Percentiles rank a stretch among this genome's conserved stretches.
Evolutionary conservation across 2,329 filamentous ascomycete species (phyloP).

Genomic region (Phaeosphaeriaceae sp.): DNA sequence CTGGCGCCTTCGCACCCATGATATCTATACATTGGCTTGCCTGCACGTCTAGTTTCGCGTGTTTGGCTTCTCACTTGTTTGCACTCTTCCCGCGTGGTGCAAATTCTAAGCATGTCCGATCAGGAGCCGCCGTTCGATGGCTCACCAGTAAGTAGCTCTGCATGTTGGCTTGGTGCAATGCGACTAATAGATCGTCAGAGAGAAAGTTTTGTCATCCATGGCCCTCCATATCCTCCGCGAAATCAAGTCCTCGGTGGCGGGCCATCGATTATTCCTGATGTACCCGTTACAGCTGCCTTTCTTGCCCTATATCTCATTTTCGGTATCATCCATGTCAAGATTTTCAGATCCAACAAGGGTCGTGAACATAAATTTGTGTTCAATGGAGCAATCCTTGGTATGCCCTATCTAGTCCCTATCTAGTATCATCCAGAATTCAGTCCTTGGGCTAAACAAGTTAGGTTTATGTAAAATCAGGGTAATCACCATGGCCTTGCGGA

Average conservation of each 20-base stretch:
- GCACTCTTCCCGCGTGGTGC: neutral
- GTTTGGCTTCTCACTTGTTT: conserved; percentile 14
- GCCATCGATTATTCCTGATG: conserved; percentile 45
- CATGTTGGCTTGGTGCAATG: neutral
- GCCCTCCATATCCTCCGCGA: conserved; percentile 40
- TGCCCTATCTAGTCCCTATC: too few relatives aligned
- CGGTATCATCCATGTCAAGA: conserved; percentile 50
- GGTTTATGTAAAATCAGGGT: conserved; percentile 54
- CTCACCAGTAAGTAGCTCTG: conserved; percentile 12
- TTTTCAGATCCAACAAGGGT: conserved; percentile 49
- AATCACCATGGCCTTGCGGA: conserved; percentile 51
- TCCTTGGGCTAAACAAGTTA: conserved; percentile 26
- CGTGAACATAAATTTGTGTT: conserved; percentile 54
- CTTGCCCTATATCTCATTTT: conserved; percentile 50
- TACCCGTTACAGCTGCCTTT: conserved; percentile 51
- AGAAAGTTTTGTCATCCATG: conserved; percentile 4
- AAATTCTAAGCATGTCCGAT: conserved; percentile 17
- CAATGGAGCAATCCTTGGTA: conserved; percentile 51
- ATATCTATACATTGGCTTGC: conserved; percentile 30
- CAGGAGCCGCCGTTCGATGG: too few relatives aligned
- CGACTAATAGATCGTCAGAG: conserved; percentile 13
- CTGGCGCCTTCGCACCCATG: conserved; percentile 7
- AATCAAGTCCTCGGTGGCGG: conserved; percentile 36
- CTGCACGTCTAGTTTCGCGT: conserved; percentile 5
- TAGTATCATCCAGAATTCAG: too few relatives aligned